Evolutionary conservation across 176 grass and related monocot species (phyloP).

Genomic region (Rhipidocladum racemiflorum): DNA sequence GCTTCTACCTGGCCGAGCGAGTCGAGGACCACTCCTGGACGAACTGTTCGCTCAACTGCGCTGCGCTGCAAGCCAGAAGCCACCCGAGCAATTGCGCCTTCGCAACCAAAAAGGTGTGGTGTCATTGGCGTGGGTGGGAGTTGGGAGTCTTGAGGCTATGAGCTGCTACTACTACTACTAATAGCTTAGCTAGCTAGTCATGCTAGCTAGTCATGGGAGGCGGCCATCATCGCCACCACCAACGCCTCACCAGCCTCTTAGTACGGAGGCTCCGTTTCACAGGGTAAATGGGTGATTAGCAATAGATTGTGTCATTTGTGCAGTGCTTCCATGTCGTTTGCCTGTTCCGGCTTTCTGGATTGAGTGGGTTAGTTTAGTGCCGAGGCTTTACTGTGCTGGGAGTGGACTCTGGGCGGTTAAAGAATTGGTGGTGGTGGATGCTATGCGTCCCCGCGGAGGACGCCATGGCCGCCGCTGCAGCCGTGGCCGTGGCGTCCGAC

Average conservation of each 20-base stretch:
- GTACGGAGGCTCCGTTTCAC: neutral
- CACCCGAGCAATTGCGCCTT: too few species aligned
- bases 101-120: too few species aligned
- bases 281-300: neutral
- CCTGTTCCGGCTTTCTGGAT: conserved; percentile 25
- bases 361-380: neutral
- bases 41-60: too few species aligned
- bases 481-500: conserved; percentile 56
- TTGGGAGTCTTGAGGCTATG: too few species aligned
- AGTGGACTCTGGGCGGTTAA: conserved; percentile 1
- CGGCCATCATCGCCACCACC: conserved; percentile 17
- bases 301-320: neutral
- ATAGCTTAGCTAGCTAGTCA: conserved; percentile 3
- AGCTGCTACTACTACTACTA: neutral
- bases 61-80: too few species aligned
- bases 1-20: too few species aligned
- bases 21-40: too few species aligned
- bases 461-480: conserved; percentile 57
- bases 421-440: conserved; percentile 42
- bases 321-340: conserved; percentile 38
- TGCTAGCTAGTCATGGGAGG: neutral
- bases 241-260: neutral
- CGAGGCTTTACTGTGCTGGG: neutral
- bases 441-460: conserved; percentile 59
- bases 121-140: conserved; percentile 31